Evolutionary conservation across 352 stramenopile genomes (phyloP).

Genomic region (Phytophthora parvispora): DNA sequence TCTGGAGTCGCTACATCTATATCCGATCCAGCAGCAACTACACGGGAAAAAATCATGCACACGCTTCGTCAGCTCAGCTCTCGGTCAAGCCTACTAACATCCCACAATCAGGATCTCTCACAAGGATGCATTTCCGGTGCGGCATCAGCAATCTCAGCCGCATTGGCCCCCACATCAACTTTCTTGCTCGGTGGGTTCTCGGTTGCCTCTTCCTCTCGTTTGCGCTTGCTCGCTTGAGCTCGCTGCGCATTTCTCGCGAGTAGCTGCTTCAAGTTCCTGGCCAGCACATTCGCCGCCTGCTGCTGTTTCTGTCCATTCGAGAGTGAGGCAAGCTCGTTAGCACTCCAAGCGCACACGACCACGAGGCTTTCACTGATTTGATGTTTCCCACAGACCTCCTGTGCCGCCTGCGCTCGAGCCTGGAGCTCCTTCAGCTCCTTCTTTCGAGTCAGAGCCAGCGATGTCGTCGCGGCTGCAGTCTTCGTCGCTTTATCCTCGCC

Average conservation of each 20-base stretch:
- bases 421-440: slow-evolving; percentile 52
- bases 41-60: neutral
- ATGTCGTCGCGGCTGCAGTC: neutral
- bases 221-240: slow-evolving; percentile 23
- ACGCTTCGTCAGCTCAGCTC: neutral
- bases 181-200: slow-evolving; percentile 29
- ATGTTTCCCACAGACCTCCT: slow-evolving; percentile 34
- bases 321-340: too few relatives aligned
- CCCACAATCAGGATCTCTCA: slow-evolving; percentile 8
- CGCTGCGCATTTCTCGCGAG: neutral
- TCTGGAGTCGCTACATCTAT: slow-evolving; percentile 27
- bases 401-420: slow-evolving; percentile 28
- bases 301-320: slow-evolving; percentile 40
- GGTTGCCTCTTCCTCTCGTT: slow-evolving; percentile 22
- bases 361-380: neutral
- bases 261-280: slow-evolving; percentile 38
- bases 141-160: neutral
- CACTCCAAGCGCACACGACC: neutral
- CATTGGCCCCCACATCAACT: neutral
- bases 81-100: neutral
- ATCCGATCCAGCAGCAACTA: slow-evolving; percentile 32
- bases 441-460: slow-evolving; percentile 25
- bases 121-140: slow-evolving; percentile 35
- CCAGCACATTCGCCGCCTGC: slow-evolving; percentile 27
- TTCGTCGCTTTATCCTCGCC: neutral